These are phyloP conservation scores for Prunus persica DNA, from an alignment of 306 rosid species.

Conservation along the genomic window DNA sequence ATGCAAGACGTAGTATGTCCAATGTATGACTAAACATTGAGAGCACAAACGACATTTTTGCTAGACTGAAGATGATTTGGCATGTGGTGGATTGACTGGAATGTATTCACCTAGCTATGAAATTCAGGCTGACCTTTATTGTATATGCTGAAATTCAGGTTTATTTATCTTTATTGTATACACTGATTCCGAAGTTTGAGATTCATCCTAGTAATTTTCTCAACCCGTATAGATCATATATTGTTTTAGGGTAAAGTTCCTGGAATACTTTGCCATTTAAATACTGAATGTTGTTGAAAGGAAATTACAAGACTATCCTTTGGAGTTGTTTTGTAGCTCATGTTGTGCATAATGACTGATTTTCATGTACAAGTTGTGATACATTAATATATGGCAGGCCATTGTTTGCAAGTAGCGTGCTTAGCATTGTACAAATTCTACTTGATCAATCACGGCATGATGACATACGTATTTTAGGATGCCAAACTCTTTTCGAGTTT, in stretches of 20 bases:
- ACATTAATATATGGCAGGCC: slow-evolving; percentile 46
- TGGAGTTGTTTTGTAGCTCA: not conserved
- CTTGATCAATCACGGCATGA: slow-evolving; percentile 62
- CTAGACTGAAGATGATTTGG: too few species aligned
- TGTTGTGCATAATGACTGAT: not conserved
- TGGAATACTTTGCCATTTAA: not conserved
- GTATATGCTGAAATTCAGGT: not conserved
- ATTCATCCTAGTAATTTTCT: not conserved
- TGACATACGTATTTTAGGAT: slow-evolving; percentile 65
- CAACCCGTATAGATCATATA: not conserved
- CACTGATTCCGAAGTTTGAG: not conserved
- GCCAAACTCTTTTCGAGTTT: slow-evolving; percentile 62
- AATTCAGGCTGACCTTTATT: not conserved
- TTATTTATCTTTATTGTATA: not conserved
- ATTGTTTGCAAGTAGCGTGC: slow-evolving; percentile 71
- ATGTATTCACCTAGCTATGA: not conserved
- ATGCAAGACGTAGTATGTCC: not conserved
- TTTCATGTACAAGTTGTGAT: slow-evolving; percentile 13
- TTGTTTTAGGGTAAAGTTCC: not conserved
- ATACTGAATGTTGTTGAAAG: not conserved
- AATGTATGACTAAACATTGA: not conserved
- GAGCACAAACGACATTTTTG: not conserved
- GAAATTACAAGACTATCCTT: not conserved
- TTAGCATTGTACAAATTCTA: slow-evolving; percentile 60
- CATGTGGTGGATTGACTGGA: not conserved